Conservation (phyloP, 495 filamentous ascomycete genomes). For the Penicillium soppii region DNA sequence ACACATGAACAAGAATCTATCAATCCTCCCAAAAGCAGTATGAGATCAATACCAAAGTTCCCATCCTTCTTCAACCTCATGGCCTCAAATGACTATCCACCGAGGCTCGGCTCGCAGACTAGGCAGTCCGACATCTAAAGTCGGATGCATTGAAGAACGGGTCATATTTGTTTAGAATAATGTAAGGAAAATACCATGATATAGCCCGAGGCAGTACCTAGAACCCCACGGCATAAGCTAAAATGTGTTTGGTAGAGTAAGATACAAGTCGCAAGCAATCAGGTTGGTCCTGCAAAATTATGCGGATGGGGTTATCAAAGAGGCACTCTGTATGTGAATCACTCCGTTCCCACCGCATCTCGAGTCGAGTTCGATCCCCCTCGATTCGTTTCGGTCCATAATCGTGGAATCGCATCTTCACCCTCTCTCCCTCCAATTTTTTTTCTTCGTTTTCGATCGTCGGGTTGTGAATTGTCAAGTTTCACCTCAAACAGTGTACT, state of each 20-base stretch:
- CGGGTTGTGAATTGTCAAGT: neutral
- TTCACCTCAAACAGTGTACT: conserved; percentile 69
- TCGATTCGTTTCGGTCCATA: conserved; percentile 11
- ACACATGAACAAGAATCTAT: too few species aligned
- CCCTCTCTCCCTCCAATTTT: conserved; percentile 1
- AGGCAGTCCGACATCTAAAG: neutral
- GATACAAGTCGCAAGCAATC: conserved; percentile 34
- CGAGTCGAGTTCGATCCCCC: conserved; percentile 6
- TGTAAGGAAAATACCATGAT: conserved; percentile 4
- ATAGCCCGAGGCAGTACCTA: neutral
- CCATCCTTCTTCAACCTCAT: too few species aligned
- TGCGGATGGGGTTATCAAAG: conserved; percentile 20
- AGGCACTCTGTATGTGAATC: conserved; percentile 19
- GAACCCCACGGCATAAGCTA: conserved; percentile 21
- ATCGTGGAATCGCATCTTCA: conserved; percentile 8
- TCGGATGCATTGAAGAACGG: neutral
- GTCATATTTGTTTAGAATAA: conserved; percentile 10
- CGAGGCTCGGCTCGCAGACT: neutral
- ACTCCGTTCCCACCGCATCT: conserved; percentile 6
- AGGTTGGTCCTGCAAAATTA: conserved; percentile 24
- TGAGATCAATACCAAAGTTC: too few species aligned
- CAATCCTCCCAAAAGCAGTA: too few species aligned
- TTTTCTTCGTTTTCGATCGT: conserved; percentile 1
- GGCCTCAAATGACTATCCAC: too few species aligned
- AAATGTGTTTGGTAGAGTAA: conserved; percentile 28